Percentiles rank a stretch among this genome's conserved stretches.
Evolutionary conservation across 148 eudicot genomes (phyloP).

Genomic region (Dianthus caryophyllus): DNA sequence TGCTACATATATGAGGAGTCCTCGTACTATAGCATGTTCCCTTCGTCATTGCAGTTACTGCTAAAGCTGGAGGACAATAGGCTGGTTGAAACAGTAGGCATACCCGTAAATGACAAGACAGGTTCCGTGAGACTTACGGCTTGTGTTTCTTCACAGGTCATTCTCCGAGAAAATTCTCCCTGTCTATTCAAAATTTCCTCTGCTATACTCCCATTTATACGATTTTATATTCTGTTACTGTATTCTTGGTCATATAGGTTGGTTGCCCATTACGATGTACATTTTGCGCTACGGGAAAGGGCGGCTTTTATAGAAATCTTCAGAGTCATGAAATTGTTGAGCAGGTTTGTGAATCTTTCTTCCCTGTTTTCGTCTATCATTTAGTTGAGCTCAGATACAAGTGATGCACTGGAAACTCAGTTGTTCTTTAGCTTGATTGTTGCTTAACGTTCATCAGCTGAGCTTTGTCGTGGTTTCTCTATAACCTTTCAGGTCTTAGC

Average conservation of each 20-base stretch:
- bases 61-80: constrained; percentile 81
- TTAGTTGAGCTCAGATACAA: constrained; percentile 11
- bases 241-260: constrained; percentile 44
- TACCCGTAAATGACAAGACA: constrained; percentile 82
- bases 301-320: constrained; percentile 95
- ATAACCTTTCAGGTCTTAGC: constrained; percentile 75
- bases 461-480: background rate
- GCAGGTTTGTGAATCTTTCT: constrained; percentile 55
- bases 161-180: constrained; percentile 11
- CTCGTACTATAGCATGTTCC: constrained; percentile 12
- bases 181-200: background rate
- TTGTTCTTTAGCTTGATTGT: background rate
- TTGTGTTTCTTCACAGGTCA: constrained; percentile 97
- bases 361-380: background rate
- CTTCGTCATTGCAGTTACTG: constrained; percentile 49
- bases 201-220: background rate
- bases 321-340: constrained; percentile 90
- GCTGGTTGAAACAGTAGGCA: constrained; percentile 96
- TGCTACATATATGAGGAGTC: background rate
- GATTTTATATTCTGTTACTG: background rate
- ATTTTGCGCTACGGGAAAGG: constrained; percentile 98
- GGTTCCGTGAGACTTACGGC: constrained; percentile 91
- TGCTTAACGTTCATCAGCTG: background rate
- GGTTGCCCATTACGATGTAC: constrained; percentile 97
- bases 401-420: background rate